Conservation (phyloP, 2,329 filamentous ascomycete genomes). For the Pseudopyricularia cyperi region DNA sequence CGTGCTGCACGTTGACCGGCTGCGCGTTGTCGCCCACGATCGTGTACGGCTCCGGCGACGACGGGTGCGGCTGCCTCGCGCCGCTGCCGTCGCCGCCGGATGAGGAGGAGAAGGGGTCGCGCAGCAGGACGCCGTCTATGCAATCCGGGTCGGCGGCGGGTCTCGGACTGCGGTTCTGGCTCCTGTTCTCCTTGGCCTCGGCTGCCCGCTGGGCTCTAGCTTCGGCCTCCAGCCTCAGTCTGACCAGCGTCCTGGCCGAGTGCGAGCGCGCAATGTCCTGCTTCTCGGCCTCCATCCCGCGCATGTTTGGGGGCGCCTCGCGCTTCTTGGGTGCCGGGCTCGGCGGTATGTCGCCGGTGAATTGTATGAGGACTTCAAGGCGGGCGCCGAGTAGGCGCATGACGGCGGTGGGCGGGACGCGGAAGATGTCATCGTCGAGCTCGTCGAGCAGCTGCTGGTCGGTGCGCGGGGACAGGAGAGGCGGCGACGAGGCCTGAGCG, state of each 20-base stretch:
- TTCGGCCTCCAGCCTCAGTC: conserved; percentile 27
- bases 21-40: conserved; percentile 58
- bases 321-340: conserved; percentile 58
- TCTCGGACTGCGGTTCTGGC: neutral
- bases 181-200: neutral
- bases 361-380: conserved; percentile 56
- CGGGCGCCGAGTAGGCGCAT: conserved; percentile 66
- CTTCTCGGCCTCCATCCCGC: conserved; percentile 49
- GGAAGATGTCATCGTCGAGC: conserved; percentile 51
- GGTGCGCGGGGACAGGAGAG: conserved; percentile 15
- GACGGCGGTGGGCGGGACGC: conserved; percentile 58
- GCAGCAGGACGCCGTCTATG: conserved; percentile 42
- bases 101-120: conserved; percentile 9
- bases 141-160: conserved; percentile 5
- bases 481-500: conserved; percentile 10
- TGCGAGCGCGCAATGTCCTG: conserved; percentile 44
- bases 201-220: conserved; percentile 4
- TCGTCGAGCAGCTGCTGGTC: conserved; percentile 8
- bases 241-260: conserved; percentile 38
- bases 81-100: neutral
- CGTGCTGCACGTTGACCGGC: conserved; percentile 64
- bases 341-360: conserved; percentile 67
- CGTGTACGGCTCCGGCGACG: conserved; percentile 36
- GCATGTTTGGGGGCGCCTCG: conserved; percentile 47
- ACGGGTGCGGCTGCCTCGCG: conserved; percentile 14